Percentiles rank a stretch among this genome's conserved stretches.
These are phyloP conservation scores for Dimocarpus longan DNA, from an alignment of 345 rosid genomes.

Conservation along the genomic window DNA sequence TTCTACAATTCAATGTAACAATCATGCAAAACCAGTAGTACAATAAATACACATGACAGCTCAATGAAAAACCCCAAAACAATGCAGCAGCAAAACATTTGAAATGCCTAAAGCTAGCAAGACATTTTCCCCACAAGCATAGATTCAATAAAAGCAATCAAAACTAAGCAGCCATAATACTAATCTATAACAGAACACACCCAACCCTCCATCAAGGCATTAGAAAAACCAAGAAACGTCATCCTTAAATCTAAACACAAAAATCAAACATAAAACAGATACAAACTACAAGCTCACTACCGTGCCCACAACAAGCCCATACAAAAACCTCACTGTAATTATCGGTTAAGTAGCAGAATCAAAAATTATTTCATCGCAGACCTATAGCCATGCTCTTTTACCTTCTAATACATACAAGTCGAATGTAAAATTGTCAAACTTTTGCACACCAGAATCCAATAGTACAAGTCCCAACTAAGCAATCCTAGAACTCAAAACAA, in stretches of 20 bases:
- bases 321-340: background rate
- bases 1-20: conserved; percentile 21
- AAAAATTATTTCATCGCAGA: background rate
- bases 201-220: background rate
- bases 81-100: background rate
- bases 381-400: background rate
- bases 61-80: background rate
- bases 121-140: background rate
- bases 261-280: background rate
- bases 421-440: background rate
- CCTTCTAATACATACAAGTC: background rate
- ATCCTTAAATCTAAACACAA: background rate
- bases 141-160: background rate
- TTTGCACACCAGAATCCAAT: background rate
- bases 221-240: background rate
- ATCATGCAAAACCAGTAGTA: background rate
- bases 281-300: background rate
- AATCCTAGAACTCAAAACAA: background rate
- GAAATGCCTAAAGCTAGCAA: background rate
- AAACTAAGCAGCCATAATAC: background rate
- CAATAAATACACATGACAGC: background rate
- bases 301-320: background rate
- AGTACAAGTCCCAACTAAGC: background rate
- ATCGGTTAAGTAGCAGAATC: background rate
- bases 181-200: background rate